Evolutionary conservation across 2,329 filamentous ascomycete genomes (phyloP), one percentile per base, ranked within the genome.

Genomic region (Neofusicoccum parvum): DNA sequence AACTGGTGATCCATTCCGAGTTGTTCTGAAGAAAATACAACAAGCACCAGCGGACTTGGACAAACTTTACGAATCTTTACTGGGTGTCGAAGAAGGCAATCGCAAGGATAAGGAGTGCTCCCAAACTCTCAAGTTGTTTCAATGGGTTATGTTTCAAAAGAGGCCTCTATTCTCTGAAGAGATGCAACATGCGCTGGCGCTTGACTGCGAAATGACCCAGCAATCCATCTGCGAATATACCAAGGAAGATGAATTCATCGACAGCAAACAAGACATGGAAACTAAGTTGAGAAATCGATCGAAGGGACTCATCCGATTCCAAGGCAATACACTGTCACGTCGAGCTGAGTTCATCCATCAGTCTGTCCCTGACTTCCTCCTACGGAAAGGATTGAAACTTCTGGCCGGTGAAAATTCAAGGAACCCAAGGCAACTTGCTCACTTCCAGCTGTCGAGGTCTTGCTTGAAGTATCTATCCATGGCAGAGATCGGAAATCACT

Each of bases 381-480:
- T n/a, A 0, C 1, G 3, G 10, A 5, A 5, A 1, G n/a, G 14
- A 9, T 9, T 34, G 5, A 11, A 17, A 9, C 14, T 9, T 10
- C 27, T 51, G 6, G 15, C 7, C n/a, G 5, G 10, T 17, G 27
- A 17, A 5, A 2, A 15, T 9, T 2, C 48, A 3, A 17, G 7
- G 36, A 39, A 3, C 36, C 36, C 36, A 9, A 10, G 2, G 5
- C 15, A 27, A 15, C 48, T 51, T 3, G 5, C 48, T 3, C 48
- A 51, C 7, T 51, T 51, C 3, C 23, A 34, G 5, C 1, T 51
- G 2, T 51, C 48, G 11, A 36, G 48, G 15, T 51, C 48, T 3
- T 51, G 48, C 7, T 6, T 51, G 3, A 17, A n/a, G n/a, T 51
- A 34, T 14, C 14, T 51, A 6, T 10, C 11, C 14, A 51, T 51